Base-by-base conservation (phyloP, 179 eudicot species). In the Actinidia arguta region DNA sequence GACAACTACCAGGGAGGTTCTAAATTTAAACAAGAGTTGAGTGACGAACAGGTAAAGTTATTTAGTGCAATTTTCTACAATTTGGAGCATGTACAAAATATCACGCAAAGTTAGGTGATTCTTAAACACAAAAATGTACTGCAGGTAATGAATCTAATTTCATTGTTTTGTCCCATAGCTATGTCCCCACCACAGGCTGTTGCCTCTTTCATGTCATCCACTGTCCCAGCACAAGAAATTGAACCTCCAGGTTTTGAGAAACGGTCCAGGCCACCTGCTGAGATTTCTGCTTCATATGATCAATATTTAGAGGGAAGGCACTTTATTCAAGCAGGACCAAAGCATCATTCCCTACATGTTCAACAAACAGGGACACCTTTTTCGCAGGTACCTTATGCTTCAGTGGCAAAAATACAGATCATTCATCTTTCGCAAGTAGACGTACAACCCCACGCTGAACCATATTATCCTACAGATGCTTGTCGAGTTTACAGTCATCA, bases 1-100 rank as follows among this genome's bases (percentile, higher is more conserved):
- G 92, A 88, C 3, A 42, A 68, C 79, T 88, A 86, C 85, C 58
- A 31, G 39, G 54, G 81, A 31, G 55, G 75, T 63, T 62, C 67
- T 72, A 90, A 88, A 83, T 90, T 90, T 83, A 84, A 77, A 36
- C 90, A 85, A 85, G 90, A 85, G 50, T 86, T 90, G 80, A 90
- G 51, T 69, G 47, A 22, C 59, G 83, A 84, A 72, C 92, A 90
- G 82, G 92, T 87, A 82, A 72, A 72, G 47, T 58, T 80, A n/a
- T 61, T 67, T 22, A 69, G 12, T 64, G 16, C 63, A 17, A 14
- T 73, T 66, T 31, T 55, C 50, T 39, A 62, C 13, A 5, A 22
- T 46, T 67, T 73, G 16, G 63, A 36, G 77, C 74, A 66, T 66
- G 71, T 31, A 10, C n/a, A n/a, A n/a, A 27, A 8, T 64, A 0